Conservation (phyloP, 495 filamentous ascomycete species). For the Aspergillus bertholletiae region DNA sequence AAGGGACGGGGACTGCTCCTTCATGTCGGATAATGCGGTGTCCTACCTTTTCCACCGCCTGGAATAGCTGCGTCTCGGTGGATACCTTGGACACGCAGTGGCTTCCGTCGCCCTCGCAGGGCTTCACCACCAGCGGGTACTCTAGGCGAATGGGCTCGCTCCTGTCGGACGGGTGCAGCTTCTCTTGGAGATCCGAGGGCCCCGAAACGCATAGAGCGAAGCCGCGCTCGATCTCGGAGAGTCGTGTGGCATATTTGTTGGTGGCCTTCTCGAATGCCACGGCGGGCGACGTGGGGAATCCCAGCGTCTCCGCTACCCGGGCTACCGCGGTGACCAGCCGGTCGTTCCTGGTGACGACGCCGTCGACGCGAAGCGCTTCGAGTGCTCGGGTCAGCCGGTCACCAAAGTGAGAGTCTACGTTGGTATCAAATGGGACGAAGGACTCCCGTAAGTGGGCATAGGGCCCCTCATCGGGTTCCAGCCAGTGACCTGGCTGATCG, state of each 20-base stretch:
- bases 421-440: background rate
- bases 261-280: background rate
- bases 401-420: background rate
- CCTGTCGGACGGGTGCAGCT: no score
- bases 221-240: background rate
- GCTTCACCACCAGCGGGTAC: no score
- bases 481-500: background rate
- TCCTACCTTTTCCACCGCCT: no score
- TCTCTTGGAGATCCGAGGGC: background rate
- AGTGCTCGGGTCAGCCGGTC: background rate
- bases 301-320: background rate
- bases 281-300: background rate
- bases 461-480: background rate
- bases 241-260: background rate
- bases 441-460: background rate
- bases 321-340: background rate
- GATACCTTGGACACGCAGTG: no score
- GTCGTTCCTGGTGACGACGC: background rate
- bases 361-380: background rate
- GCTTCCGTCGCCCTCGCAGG: no score
- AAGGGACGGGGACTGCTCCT: background rate
- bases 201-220: background rate
- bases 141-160: no score
- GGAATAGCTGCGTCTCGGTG: no score
- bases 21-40: no score